phyloP scores from a whole-genome alignment of 2,329 filamentous ascomycete species.

The Xylaria sp. region DNA sequence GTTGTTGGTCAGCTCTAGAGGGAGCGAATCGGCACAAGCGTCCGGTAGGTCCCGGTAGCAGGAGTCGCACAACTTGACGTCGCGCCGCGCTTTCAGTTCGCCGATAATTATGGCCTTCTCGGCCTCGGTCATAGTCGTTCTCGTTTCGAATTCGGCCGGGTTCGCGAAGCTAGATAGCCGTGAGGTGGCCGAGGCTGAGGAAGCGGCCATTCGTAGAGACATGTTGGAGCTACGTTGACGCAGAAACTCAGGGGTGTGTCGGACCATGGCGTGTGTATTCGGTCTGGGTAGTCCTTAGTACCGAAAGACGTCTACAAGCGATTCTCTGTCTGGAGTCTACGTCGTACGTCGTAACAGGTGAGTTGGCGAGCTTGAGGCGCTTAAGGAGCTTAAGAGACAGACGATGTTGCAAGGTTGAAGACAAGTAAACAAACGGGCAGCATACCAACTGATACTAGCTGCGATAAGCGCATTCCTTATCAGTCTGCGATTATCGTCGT shows the following conservation, averaged over 20 bases:
- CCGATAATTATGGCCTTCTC: constrained; percentile 46
- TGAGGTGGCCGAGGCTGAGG: constrained; percentile 39
- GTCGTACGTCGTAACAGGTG: neutral
- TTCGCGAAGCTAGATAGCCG: constrained; percentile 47
- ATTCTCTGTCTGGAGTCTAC: constrained; percentile 1
- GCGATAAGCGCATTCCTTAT: constrained; percentile 22
- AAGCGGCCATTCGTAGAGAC: constrained; percentile 56
- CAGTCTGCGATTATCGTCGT: constrained; percentile 1
- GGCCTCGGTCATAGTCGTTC: constrained; percentile 39
- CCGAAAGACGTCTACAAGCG: neutral
- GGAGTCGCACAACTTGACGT: constrained; percentile 41
- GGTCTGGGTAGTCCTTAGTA: neutral
- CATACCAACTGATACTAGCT: neutral
- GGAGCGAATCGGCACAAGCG: constrained; percentile 45
- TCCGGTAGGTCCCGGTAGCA: constrained; percentile 45
- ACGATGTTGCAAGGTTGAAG: neutral
- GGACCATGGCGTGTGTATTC: constrained; percentile 51
- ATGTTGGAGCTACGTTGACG: constrained; percentile 57
- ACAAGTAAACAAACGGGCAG: constrained; percentile 7
- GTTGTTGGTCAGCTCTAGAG: constrained; percentile 36
- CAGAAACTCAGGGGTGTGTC: constrained; percentile 57
- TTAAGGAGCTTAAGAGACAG: no score
- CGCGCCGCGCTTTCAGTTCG: constrained; percentile 35
- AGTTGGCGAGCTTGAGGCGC: constrained; percentile 10
- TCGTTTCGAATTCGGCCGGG: constrained; percentile 42